Conservation (phyloP, 164 flowering plant species). For the Nymphaea thermarum region DNA sequence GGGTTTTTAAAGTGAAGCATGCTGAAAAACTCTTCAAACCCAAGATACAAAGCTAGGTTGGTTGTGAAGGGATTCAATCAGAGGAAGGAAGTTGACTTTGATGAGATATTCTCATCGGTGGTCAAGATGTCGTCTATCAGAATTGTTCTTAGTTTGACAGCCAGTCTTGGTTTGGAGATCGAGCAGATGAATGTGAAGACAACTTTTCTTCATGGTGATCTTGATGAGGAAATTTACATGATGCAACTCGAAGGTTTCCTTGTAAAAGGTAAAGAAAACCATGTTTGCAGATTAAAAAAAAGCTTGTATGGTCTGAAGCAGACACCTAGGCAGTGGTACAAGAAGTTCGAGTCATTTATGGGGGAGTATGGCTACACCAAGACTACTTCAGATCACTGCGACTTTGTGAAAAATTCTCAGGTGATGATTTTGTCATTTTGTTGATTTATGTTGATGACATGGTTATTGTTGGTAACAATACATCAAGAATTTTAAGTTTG, state of each 20-base stretch:
- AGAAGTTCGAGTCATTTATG: not conserved
- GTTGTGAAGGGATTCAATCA: conserved; percentile 2
- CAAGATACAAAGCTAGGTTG: not conserved
- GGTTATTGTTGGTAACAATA: not conserved
- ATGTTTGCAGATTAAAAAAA: not conserved
- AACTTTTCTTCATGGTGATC: conserved; percentile 1
- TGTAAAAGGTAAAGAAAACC: not conserved
- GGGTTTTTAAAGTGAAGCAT: not conserved
- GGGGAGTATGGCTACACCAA: not conserved
- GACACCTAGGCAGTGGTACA: not conserved
- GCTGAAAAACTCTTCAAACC: not conserved
- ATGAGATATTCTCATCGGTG: conserved; percentile 3
- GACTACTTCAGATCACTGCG: not conserved
- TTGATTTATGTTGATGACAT: conserved; percentile 3
- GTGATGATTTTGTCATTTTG: not conserved
- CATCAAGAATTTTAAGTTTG: not conserved
- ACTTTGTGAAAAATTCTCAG: not conserved
- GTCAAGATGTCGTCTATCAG: not conserved
- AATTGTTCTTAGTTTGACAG: not conserved
- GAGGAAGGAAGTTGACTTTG: conserved; percentile 1
- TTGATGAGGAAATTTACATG: conserved; percentile 1
- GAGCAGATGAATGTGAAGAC: not conserved
- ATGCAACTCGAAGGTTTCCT: not conserved
- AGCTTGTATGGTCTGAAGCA: not conserved
- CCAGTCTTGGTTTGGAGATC: not conserved